These are phyloP conservation scores for Tolypocladium cylindrosporum DNA, from an alignment of 2,329 filamentous ascomycete species.

Conservation along the genomic window DNA sequence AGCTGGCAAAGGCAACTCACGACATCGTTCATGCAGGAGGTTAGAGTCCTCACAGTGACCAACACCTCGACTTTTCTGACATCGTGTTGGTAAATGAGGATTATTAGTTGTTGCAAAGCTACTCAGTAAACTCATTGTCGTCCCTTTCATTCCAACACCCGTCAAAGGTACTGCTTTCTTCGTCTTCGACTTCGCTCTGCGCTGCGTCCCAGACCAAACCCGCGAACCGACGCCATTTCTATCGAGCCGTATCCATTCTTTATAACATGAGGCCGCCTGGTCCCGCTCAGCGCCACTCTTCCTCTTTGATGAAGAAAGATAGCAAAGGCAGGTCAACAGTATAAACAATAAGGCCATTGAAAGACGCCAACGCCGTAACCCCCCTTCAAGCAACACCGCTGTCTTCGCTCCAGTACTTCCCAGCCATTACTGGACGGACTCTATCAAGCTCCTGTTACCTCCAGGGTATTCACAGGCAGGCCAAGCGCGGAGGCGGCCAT, in stretches of 20 bases:
- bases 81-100: no score
- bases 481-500: background rate
- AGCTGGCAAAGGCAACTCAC: no score
- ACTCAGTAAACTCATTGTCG: background rate
- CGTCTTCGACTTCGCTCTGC: background rate
- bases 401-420: no score
- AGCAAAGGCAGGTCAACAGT: background rate
- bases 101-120: background rate
- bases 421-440: background rate
- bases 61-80: no score
- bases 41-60: no score
- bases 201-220: background rate
- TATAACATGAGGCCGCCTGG: background rate
- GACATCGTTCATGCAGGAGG: no score
- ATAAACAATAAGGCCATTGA: background rate
- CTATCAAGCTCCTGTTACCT: background rate
- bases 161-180: background rate
- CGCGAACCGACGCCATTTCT: background rate
- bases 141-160: background rate
- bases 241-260: background rate
- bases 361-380: background rate
- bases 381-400: background rate
- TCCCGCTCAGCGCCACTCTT: background rate
- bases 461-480: background rate
- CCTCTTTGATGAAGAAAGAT: background rate